Conservation (phyloP, 345 rosid genomes). For the Orychophragmus violaceus region DNA sequence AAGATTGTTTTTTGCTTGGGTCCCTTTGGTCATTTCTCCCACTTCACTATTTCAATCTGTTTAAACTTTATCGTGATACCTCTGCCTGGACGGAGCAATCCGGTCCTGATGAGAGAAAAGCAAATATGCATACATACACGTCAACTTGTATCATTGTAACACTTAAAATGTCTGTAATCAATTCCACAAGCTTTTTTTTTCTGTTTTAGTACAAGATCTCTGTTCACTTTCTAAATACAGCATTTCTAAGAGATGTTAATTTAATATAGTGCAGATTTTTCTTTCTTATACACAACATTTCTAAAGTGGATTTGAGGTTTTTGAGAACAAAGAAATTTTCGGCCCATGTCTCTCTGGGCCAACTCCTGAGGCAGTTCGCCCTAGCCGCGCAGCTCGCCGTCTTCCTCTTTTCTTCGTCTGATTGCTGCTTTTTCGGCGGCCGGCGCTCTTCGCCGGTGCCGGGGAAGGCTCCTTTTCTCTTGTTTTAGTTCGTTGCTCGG, state of each 20-base stretch:
- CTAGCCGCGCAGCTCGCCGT: too few species aligned
- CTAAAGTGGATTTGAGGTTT: too few species aligned
- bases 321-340: too few species aligned
- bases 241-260: not conserved
- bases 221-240: not conserved
- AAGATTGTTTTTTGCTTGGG: too few species aligned
- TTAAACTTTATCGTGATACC: constrained; percentile 23
- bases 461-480: too few species aligned
- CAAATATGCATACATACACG: constrained; percentile 32
- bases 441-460: too few species aligned
- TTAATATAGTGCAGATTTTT: not conserved
- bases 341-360: too few species aligned
- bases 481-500: too few species aligned
- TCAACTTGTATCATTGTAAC: constrained; percentile 34
- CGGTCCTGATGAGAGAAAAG: constrained; percentile 13
- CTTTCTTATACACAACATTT: not conserved
- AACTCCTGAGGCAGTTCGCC: too few species aligned
- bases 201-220: not conserved
- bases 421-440: too few species aligned
- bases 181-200: not conserved
- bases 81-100: constrained; percentile 25
- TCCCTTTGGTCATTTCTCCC: not conserved
- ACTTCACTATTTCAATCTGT: constrained; percentile 6
- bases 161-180: constrained; percentile 19
- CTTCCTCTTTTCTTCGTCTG: too few species aligned